Conservation (phyloP, 1,284 basidiomycete genomes). For the Malassezia pachydermatis region DNA sequence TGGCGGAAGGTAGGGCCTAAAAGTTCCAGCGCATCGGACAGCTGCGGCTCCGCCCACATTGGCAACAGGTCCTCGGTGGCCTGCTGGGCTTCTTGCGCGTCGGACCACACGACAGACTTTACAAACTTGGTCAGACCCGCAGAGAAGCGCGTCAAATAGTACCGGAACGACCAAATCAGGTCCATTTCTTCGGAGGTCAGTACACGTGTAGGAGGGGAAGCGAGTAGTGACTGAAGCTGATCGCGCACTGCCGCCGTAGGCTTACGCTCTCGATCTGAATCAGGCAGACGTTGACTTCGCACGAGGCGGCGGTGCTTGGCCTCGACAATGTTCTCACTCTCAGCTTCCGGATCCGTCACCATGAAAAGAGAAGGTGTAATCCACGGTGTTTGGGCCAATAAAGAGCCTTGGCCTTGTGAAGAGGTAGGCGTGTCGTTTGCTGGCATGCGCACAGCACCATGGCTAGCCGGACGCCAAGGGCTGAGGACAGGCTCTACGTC, state of each 20-base stretch:
- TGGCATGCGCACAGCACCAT: not conserved
- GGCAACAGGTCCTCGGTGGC: conserved; percentile 91
- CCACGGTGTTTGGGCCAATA: conserved; percentile 21
- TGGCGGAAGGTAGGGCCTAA: conserved; percentile 79
- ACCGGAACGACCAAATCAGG: conserved; percentile 94
- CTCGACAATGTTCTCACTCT: conserved; percentile 86
- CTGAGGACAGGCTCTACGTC: conserved; percentile 48
- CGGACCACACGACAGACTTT: conserved; percentile 94
- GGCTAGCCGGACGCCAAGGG: not conserved
- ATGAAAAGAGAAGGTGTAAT: conserved; percentile 58
- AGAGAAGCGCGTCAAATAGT: conserved; percentile 82
- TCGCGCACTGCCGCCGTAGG: conserved; percentile 88
- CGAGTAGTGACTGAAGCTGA: conserved; percentile 76
- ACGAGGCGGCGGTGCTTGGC: conserved; percentile 90
- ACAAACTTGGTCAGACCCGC: conserved; percentile 88
- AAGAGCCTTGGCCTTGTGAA: not conserved
- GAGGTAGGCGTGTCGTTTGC: not conserved
- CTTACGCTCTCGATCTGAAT: conserved; percentile 88
- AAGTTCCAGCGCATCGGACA: conserved; percentile 89
- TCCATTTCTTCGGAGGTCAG: conserved; percentile 88
- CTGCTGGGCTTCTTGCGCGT: conserved; percentile 89
- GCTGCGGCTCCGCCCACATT: conserved; percentile 92
- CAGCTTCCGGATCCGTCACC: conserved; percentile 82
- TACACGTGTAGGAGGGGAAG: conserved; percentile 76
- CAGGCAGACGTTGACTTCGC: conserved; percentile 84